These are phyloP conservation scores for Fagus sylvatica DNA, from an alignment of 306 rosid species.

Conservation along the genomic window DNA sequence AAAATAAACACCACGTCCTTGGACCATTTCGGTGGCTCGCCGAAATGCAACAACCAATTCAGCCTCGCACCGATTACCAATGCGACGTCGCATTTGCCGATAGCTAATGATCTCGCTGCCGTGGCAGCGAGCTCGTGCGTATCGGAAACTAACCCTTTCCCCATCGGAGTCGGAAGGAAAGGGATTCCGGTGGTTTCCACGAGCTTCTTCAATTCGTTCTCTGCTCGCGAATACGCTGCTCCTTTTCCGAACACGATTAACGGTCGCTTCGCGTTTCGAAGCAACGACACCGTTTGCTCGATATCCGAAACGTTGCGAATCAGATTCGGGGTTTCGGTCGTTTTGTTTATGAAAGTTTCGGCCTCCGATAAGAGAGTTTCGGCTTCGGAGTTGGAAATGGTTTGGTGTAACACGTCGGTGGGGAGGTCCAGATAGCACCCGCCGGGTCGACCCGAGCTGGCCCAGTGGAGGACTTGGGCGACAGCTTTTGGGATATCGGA, in stretches of 20 bases:
- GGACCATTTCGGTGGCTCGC: constrained; percentile 93
- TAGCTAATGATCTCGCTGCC: constrained; percentile 87
- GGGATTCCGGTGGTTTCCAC: constrained; percentile 89
- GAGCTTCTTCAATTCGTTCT: constrained; percentile 50
- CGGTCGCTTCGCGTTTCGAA: constrained; percentile 71
- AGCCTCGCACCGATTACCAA: constrained; percentile 84
- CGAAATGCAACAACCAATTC: constrained; percentile 91
- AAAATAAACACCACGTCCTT: constrained; percentile 78
- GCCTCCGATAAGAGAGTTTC: constrained; percentile 53
- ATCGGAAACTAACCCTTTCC: constrained; percentile 81
- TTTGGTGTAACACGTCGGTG: constrained; percentile 77
- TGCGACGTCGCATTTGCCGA: constrained; percentile 90
- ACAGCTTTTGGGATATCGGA: constrained; percentile 63
- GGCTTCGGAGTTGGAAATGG: constrained; percentile 52
- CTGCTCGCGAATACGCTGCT: constrained; percentile 82
- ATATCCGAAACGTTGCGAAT: constrained; percentile 32
- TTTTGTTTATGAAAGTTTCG: constrained; percentile 5
- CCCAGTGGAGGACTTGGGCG: constrained; percentile 48
- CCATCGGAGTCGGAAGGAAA: constrained; percentile 96
- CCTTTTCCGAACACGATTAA: constrained; percentile 91
- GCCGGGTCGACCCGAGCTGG: constrained; percentile 71
- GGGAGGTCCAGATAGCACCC: constrained; percentile 91
- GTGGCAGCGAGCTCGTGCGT: constrained; percentile 82
- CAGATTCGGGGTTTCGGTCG: background rate
- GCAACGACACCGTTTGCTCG: constrained; percentile 51